A percentile compares a stretch with the other conserved stretches of the same genome.
phyloP scores from a whole-genome alignment of 2,329 filamentous ascomycete genomes.

The Beauveria caledonica region DNA sequence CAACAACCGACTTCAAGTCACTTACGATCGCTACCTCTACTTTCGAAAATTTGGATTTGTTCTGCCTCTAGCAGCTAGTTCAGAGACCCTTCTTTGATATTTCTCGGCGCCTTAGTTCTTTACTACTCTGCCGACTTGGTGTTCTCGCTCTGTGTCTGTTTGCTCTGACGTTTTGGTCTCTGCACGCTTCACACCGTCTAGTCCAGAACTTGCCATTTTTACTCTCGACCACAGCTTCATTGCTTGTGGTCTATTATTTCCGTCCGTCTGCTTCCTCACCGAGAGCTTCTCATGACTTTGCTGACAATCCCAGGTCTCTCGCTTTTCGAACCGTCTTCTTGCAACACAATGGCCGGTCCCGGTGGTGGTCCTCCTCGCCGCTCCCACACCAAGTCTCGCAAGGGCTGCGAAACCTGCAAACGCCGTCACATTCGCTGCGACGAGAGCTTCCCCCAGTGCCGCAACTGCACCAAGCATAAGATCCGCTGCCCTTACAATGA shows the following conservation, averaged over 20 bases:
- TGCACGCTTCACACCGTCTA: neutral
- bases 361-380: constrained; percentile 84
- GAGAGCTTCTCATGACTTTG: neutral
- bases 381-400: constrained; percentile 97
- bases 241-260: constrained; percentile 19
- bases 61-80: neutral
- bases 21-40: constrained; percentile 29
- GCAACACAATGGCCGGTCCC: constrained; percentile 71
- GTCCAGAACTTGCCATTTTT: constrained; percentile 24
- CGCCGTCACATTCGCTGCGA: constrained; percentile 95
- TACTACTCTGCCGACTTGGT: neutral
- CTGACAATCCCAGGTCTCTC: constrained; percentile 18
- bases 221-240: constrained; percentile 26
- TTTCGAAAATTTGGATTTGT: constrained; percentile 8
- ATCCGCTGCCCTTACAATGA: constrained; percentile 98
- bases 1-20: constrained; percentile 14
- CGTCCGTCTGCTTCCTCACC: constrained; percentile 8
- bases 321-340: constrained; percentile 18
- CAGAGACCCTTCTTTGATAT: neutral
- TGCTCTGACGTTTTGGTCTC: neutral
- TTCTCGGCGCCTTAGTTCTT: neutral
- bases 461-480: constrained; percentile 98
- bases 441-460: constrained; percentile 95
- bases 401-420: constrained; percentile 98
- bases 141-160: neutral